Conservation (phyloP, 1,139 yeast genomes). For the Taphrina flavorubra region DNA sequence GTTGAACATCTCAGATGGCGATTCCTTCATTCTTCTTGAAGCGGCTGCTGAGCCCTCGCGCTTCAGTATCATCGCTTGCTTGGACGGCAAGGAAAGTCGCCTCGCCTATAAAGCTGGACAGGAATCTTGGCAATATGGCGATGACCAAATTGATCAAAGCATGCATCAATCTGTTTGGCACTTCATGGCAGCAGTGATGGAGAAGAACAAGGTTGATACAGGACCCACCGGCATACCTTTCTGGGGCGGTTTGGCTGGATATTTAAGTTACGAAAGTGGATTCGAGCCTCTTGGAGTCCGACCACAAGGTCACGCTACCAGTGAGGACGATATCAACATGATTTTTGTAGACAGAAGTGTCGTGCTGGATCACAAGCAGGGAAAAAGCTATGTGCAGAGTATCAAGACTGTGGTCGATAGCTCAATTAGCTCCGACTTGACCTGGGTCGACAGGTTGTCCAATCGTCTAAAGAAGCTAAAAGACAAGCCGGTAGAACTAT, state of each 20-base stretch:
- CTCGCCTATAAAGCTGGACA: conserved; percentile 23
- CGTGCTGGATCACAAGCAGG: conserved; percentile 59
- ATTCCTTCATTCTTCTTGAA: conserved; percentile 62
- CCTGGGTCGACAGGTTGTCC: conserved; percentile 34
- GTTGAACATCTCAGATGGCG: conserved; percentile 1
- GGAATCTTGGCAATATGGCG: conserved; percentile 45
- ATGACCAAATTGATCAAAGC: background rate
- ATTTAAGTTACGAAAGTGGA: conserved; percentile 73
- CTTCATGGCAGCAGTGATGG: conserved; percentile 61
- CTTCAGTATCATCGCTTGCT: conserved; percentile 48
- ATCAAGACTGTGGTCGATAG: conserved; percentile 50
- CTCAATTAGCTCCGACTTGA: conserved; percentile 21
- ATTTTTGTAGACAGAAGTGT: conserved; percentile 73
- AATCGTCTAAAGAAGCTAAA: background rate
- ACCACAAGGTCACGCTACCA: background rate
- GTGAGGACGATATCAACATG: conserved; percentile 65
- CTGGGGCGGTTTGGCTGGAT: conserved; percentile 86
- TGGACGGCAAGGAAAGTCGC: background rate
- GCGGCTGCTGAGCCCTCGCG: conserved; percentile 83
- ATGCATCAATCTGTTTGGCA: conserved; percentile 55
- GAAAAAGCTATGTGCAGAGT: conserved; percentile 64
- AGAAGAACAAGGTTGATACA: conserved; percentile 42
- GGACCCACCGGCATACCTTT: conserved; percentile 62
- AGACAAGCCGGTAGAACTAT: background rate
- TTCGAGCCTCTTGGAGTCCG: conserved; percentile 35